Evolutionary conservation across 148 eudicot genomes (phyloP), one percentile per base, ranked within the genome.

Genomic region (Oxyria digyna): DNA sequence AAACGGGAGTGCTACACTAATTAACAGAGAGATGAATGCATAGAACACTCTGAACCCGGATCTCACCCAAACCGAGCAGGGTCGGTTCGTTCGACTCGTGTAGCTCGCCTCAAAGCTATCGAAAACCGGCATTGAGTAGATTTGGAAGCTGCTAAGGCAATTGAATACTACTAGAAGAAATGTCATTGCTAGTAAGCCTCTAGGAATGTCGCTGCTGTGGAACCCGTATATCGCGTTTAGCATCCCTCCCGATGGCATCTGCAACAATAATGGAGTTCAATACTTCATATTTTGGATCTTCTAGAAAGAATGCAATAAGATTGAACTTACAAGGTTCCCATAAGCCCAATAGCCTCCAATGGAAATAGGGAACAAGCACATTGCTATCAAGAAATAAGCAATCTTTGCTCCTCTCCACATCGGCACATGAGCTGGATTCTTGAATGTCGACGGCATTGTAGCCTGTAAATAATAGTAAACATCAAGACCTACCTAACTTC

Each of bases 331-430:
- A 73, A 63, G 72, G 67, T 45, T 27, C 17, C 83, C 83, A 46
- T 74, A 80, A 20, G 76, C 78, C 83, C 80, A 77, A 59, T 74
- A 73, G 31, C 83, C 83, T 40, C 66, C 78, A 21, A 74, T 69
- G 49, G 78, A 72, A 0, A 80, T 6, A 6, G 76, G 69, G 59
- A 74, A 74, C 23, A 80, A 31, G 73, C 76, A 77, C 38, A 74
- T 14, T 2, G 74, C 76, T 5, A 80, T 32, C 26, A 80, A 6
- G n/a, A 62, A 23, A 59, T 77, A 77, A 10, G 83, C 72, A 10
- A 77, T 21, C 54, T 26, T 72, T 11, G 70, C 62, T 14, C 72
- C 83, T 71, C 73, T 80, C 83, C 83, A 80, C 82, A 76, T 80
- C 63, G 73, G 63, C 29, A 27, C 65, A 35, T 42, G 75, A 37